A percentile compares a stretch with the other conserved stretches of the same genome.
phyloP scores from a whole-genome alignment of 768 basidiomycete genomes.

The Tylopilus rubrobrunneus region DNA sequence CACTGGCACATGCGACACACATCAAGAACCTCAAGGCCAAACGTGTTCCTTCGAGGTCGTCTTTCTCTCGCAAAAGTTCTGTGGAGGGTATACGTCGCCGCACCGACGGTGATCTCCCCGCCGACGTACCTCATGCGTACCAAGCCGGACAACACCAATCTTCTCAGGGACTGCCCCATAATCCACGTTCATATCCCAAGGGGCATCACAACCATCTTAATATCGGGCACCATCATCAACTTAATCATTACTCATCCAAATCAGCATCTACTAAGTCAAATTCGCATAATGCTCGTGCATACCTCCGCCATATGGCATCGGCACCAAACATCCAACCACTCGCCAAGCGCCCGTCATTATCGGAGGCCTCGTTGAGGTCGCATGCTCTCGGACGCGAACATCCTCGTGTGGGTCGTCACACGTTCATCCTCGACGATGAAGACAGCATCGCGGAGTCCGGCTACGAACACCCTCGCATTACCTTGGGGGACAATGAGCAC shows the following conservation, averaged over 20 bases:
- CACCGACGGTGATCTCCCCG: constrained; percentile 9
- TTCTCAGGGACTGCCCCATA: constrained; percentile 21
- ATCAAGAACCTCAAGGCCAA: constrained; percentile 7
- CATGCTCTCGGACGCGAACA: constrained; percentile 18
- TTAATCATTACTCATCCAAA: constrained; percentile 25
- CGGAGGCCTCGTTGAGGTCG: constrained; percentile 33
- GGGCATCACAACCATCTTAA: constrained; percentile 22
- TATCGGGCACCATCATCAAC: constrained; percentile 18
- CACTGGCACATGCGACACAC: constrained; percentile 13
- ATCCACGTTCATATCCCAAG: constrained; percentile 16
- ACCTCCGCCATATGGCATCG: constrained; percentile 75
- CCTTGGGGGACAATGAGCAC: constrained; percentile 32
- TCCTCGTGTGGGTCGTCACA: constrained; percentile 31
- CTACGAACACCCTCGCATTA: constrained; percentile 21
- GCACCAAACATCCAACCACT: constrained; percentile 42
- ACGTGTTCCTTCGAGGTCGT: constrained; percentile 12
- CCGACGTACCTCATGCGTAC: constrained; percentile 8
- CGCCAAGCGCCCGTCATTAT: constrained; percentile 29
- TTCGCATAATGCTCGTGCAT: constrained; percentile 53
- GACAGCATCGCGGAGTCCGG: constrained; percentile 23
- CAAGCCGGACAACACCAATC: constrained; percentile 18
- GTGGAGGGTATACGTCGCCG: constrained; percentile 19
- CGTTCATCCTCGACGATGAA: constrained; percentile 33
- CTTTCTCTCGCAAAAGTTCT: constrained; percentile 20
- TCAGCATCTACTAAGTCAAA: constrained; percentile 19